Percentiles rank a stretch among this genome's conserved stretches.
phyloP scores from a whole-genome alignment of 805 yeast species.

The Maudiozyma bulderi region DNA sequence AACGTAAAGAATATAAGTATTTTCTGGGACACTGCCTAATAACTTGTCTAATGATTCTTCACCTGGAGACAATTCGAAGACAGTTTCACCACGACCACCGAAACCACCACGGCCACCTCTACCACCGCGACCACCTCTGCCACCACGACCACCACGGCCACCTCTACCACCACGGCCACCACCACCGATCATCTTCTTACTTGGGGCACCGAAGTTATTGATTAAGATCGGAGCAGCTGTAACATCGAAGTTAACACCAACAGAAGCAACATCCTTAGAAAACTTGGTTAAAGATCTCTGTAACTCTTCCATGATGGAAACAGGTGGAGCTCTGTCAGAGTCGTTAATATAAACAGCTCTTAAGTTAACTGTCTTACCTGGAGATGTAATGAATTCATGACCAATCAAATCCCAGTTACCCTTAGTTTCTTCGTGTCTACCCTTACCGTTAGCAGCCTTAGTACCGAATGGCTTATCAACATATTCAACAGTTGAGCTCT shows the following conservation, averaged over 20 bases:
- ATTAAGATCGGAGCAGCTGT: slow-evolving; percentile 11
- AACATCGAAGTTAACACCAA: slow-evolving; percentile 13
- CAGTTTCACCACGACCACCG: slow-evolving; percentile 7
- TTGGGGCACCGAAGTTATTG: slow-evolving; percentile 11
- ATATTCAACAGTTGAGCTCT: slow-evolving; percentile 5
- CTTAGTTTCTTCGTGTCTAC: slow-evolving; percentile 10
- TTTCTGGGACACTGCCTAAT: slow-evolving; percentile 10
- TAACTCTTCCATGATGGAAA: slow-evolving; percentile 7
- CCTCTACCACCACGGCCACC: slow-evolving; percentile 9
- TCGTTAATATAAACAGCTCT: slow-evolving; percentile 14
- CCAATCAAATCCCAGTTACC: slow-evolving; percentile 16
- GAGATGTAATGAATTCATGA: slow-evolving; percentile 9
- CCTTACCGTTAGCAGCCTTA: slow-evolving; percentile 1
- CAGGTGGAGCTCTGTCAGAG: slow-evolving; percentile 8
- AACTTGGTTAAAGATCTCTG: slow-evolving; percentile 6
- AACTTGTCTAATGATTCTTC: slow-evolving; percentile 8
- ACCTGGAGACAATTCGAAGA: slow-evolving; percentile 10
- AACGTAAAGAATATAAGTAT: slow-evolving; percentile 12
- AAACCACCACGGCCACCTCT: slow-evolving; percentile 12
- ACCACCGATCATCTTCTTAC: slow-evolving; percentile 5
- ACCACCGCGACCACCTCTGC: slow-evolving; percentile 13
- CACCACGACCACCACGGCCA: slow-evolving; percentile 9
- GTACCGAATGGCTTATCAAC: slow-evolving; percentile 13
- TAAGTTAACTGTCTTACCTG: slow-evolving; percentile 6
- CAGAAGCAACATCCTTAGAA: slow-evolving; percentile 8